These are phyloP conservation scores for Dipteronia sinensis DNA, from an alignment of 345 rosid genomes.

Conservation along the genomic window DNA sequence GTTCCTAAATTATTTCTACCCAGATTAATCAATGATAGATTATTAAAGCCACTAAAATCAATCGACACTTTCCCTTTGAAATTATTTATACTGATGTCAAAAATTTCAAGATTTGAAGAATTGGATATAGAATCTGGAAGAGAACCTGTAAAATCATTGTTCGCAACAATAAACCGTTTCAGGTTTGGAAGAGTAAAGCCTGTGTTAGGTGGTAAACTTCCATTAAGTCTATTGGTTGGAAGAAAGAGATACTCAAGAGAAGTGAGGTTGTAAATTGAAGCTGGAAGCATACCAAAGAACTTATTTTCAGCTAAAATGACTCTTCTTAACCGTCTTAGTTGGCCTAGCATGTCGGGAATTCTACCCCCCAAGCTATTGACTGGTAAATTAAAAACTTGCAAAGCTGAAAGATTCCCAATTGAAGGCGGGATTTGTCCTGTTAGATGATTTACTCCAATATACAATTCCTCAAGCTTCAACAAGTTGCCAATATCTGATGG, in stretches of 20 bases:
- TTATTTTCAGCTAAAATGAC: fast-evolving
- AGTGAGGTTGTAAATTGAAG: conserved; percentile 20
- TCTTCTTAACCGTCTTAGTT: background rate
- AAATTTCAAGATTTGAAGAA: background rate
- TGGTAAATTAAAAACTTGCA: fast-evolving
- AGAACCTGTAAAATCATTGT: conserved; percentile 13
- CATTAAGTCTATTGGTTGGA: background rate
- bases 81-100: background rate
- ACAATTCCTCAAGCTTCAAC: background rate
- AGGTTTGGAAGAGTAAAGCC: conserved; percentile 29
- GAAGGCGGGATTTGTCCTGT: conserved; percentile 17
- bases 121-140: conserved; percentile 27
- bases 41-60: background rate
- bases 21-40: background rate
- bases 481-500: conserved; percentile 14
- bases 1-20: background rate
- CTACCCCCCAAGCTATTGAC: background rate
- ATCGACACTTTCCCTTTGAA: conserved; percentile 4
- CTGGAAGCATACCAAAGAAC: conserved; percentile 22
- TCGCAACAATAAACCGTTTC: fast-evolving
- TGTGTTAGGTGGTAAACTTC: conserved; percentile 10
- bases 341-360: background rate
- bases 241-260: fast-evolving
- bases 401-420: conserved; percentile 24
- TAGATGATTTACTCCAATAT: fast-evolving